Conservation (phyloP, 1,284 basidiomycete genomes). For the Cutaneotrichosporon cutaneum region DNA sequence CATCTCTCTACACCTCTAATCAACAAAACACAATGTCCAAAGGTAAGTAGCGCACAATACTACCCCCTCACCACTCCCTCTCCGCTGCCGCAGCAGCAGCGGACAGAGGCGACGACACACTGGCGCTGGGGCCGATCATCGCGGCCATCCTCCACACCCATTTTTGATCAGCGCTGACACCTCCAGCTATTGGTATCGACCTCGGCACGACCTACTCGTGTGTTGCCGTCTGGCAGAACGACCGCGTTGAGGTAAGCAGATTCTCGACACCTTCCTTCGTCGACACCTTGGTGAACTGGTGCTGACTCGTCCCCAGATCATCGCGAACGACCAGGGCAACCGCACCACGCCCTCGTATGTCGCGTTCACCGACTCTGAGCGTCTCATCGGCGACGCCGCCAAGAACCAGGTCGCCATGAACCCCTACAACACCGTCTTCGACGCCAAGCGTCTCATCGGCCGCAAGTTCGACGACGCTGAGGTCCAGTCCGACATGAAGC, state of each 20-base stretch:
- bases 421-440: slow-evolving; percentile 66
- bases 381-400: slow-evolving; percentile 61
- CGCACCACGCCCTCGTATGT: slow-evolving; percentile 94
- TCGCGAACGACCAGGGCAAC: slow-evolving; percentile 75
- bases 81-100: no score
- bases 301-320: slow-evolving; percentile 9
- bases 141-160: no score
- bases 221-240: slow-evolving; percentile 96
- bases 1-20: no score
- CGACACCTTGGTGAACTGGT: not conserved
- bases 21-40: no score
- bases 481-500: slow-evolving; percentile 72
- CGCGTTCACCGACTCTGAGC: slow-evolving; percentile 88
- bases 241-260: slow-evolving; percentile 73
- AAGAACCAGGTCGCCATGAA: slow-evolving; percentile 64
- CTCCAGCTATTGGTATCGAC: slow-evolving; percentile 5
- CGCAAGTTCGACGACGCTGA: slow-evolving; percentile 73
- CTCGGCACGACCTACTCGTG: slow-evolving; percentile 70
- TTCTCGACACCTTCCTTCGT: no score
- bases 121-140: no score
- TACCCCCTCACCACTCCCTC: no score
- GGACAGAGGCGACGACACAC: no score
- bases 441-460: slow-evolving; percentile 86
- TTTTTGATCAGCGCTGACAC: no score
- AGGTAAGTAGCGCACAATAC: no score